Base-by-base conservation (phyloP, 1,139 yeast genomes). In the Geotrichum reessii region DNA sequence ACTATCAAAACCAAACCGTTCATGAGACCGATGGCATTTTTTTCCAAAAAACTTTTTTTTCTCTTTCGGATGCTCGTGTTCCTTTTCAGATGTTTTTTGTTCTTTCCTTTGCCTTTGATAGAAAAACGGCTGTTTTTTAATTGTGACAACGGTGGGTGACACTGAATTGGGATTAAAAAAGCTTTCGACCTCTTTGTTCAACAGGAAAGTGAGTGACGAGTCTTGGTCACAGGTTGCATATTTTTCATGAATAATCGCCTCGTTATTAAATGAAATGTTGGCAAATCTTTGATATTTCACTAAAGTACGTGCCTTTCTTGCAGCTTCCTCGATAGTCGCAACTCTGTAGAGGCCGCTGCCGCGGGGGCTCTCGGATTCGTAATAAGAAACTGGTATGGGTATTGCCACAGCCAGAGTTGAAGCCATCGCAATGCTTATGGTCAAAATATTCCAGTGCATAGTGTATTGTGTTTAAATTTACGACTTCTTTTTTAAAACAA, bases 171-270 rank as follows among this genome's bases (percentile, higher is more conserved):
- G 85, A 63, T n/a, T n/a, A n/a, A 76, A 77, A 68, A 76, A 81
- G 5, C 86, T 77, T 1, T 87, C 76, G 1, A 89, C 85, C 65
- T 86, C 79, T 63, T 83, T 84, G 52, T 87, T 80, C 53, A 84
- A 79, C 44, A 87, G 75, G 77, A 88, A 73, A 49, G 84, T 78
- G 17, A 90, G 86, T 61, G 84, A 79, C 8, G 93, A 92, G 65
- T 83, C 86, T n/a, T 73, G 68, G 62, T 80, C 82, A 62, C 90
- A 84, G 65, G 86, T 92, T 14, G 85, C 84, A 66, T 85, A 86
- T 72, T 87, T 87, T 71, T 87, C 95, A 69, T 85, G 77, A 47
- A 67, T 63, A 9, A 69, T 65, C 6, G 17, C n/a, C 6, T 6
- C 40, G 9, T 3, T 17, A 14, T 33, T 33, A 5, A 33, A 14